Evolutionary conservation across 164 flowering plant species (phyloP), one percentile per base, ranked within the genome.

Genomic region (Vitis cinerea): DNA sequence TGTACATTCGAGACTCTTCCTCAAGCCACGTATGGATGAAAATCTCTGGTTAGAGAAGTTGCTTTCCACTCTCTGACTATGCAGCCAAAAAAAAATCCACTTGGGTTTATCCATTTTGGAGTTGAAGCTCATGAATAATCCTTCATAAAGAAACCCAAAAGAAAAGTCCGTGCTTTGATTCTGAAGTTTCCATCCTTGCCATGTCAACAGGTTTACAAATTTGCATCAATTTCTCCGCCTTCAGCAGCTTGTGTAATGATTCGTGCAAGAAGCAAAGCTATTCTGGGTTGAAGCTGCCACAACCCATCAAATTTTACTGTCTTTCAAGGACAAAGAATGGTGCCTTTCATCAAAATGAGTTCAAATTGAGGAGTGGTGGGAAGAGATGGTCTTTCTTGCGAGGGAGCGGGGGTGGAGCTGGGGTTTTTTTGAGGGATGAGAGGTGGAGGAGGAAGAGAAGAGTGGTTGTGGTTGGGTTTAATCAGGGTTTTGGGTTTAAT

Each of bases 401-500:
- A 31, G 78, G 62, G 49, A 64, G 65, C 9, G 61, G 50, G 50
- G 69, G 65, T 58, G 75, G 74, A 79, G 75, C 69, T 77, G 81
- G 79, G 73, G 60, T 79, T 78, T 81, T 83, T 27, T 63, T 64
- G 73, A 69, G 72, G 48, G 74, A 68, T 44, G 79, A 72, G 56
- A 58, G 75, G 17, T 53, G 61, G 73, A 77, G 66, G 77, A 71
- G 61, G 71, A 75, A 73, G 63, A 85, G 62, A 71, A 83, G 87
- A 77, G 78, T 77, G 61, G 87, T 86, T 64, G 17, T 84, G 71
- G 93, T 80, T 77, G 84, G 80, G 69, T 84, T 75, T 55, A 89
- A 85, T 71, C 75, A 71, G 64, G 87, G 91, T 47, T 85, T 83
- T 77, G 85, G 90, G 17, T 83, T 83, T 60, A 83, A 80, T 75